Evolutionary conservation across 1,284 basidiomycete genomes (phyloP).

Genomic region (Marasmius sp.): DNA sequence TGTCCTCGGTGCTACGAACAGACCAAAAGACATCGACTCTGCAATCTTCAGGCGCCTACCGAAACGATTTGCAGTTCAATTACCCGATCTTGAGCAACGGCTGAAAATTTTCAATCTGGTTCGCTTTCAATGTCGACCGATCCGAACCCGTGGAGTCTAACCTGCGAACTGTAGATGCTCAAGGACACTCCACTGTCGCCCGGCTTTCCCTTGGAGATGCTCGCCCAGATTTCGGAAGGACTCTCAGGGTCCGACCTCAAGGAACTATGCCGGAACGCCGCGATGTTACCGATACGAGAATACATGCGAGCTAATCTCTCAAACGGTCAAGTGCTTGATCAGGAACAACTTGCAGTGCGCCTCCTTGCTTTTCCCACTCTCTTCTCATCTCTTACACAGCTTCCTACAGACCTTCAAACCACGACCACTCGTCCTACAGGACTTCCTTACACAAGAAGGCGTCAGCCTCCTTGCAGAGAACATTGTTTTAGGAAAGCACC

Average conservation of each 20-base stretch:
- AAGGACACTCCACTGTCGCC: conserved; percentile 72
- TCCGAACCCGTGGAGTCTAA: conserved; percentile 52
- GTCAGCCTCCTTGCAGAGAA: background rate
- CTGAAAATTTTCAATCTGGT: conserved; percentile 89
- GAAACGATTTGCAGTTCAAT: conserved; percentile 89
- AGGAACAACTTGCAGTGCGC: conserved; percentile 55
- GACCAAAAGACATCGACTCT: conserved; percentile 93
- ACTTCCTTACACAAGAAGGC: conserved; percentile 70
- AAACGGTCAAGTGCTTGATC: conserved; percentile 51
- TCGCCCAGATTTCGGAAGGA: conserved; percentile 78
- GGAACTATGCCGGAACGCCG: conserved; percentile 93
- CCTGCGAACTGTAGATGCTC: conserved; percentile 72
- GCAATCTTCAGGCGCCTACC: conserved; percentile 97
- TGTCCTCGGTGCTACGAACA: conserved; percentile 94
- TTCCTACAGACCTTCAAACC: conserved; percentile 68
- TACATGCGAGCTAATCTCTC: conserved; percentile 55
- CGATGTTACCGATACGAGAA: conserved; percentile 90
- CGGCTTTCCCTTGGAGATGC: conserved; percentile 60
- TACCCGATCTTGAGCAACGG: conserved; percentile 84
- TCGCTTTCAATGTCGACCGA: conserved; percentile 50
- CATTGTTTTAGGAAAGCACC: background rate
- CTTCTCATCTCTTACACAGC: background rate
- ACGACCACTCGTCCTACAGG: conserved; percentile 65
- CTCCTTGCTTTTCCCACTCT: background rate
- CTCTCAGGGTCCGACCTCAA: conserved; percentile 91